Evolutionary conservation across 176 grass and related monocot species (phyloP), one percentile per base, ranked within the genome.

Genomic region (Carex myosuroides): DNA sequence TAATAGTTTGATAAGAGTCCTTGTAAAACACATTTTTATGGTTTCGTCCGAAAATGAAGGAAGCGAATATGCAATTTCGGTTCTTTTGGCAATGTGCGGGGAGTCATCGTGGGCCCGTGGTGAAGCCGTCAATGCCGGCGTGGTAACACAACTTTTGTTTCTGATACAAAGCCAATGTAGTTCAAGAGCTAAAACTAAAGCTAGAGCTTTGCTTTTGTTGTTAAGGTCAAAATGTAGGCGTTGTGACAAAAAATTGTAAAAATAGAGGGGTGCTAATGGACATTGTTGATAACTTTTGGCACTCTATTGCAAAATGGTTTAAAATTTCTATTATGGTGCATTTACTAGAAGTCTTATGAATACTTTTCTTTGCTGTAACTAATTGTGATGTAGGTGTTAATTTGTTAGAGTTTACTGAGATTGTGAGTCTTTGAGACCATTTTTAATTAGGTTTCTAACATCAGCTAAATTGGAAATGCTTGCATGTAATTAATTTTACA

Each of bases 81-180:
- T 87, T 62, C 89, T 95, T 81, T 79, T 95, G 44, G 50, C 82
- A 52, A 63, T 89, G 70, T 98, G 93, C 86, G 37, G 88, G 44
- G 89, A 88, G 53, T 93, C 89, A 7, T 53, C 56, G 48, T 79
- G 44, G 11, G 86, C 87, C 6, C 83, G 77, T 53, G 60, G 55
- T 18, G 84, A 92, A 74, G 91, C 89, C 16, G 84, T 86, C 20
- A 79, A 33, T 13, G 92, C 89, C 4, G 93, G 96, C 24, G 62
- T 95, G 32, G 86, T 99, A 77, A 89, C 84, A 52, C 93, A 93
- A 84, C 21, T 88, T 58, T 85, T 95, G 76, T 80, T 95, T 81
- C 92, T 99, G 60, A 91, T 98, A 30, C 95, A 99, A 90, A 95
- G 93, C 85, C 96, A 95, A 75, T 90, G 96, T 85, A 83, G 89